phyloP scores from a whole-genome alignment of 2,329 filamentous ascomycete species.

The Fusarium nanum region DNA sequence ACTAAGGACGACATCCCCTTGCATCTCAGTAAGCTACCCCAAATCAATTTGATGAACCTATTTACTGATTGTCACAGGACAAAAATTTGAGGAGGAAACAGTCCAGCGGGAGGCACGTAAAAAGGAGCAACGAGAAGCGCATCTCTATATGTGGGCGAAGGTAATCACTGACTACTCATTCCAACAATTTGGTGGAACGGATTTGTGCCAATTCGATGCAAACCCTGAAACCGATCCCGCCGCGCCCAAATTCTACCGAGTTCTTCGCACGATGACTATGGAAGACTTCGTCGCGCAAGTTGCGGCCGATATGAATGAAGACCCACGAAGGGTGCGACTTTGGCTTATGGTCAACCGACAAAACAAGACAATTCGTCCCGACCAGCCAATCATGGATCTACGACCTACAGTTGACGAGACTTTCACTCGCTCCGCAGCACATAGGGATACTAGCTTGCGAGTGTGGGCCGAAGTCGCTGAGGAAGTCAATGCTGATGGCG shows the following conservation, averaged over 20 bases:
- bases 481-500: conserved; percentile 73
- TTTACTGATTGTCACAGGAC: conserved; percentile 60
- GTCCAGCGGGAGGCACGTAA: conserved; percentile 78
- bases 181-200: conserved; percentile 82
- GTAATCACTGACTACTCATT: conserved; percentile 87
- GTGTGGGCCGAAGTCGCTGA: conserved; percentile 88
- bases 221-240: conserved; percentile 74
- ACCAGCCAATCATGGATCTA: conserved; percentile 83
- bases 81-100: conserved; percentile 83
- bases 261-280: conserved; percentile 80
- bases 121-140: conserved; percentile 93
- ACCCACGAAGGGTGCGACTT: conserved; percentile 78
- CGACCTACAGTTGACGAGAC: conserved; percentile 82
- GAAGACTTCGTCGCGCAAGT: conserved; percentile 78
- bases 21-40: conserved; percentile 74
- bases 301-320: conserved; percentile 74
- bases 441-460: conserved; percentile 78
- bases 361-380: conserved; percentile 94
- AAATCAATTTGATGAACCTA: not conserved
- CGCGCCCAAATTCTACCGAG: conserved; percentile 76
- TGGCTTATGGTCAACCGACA: conserved; percentile 99
- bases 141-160: conserved; percentile 88
- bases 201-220: conserved; percentile 78
- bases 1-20: conserved; percentile 81
- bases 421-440: conserved; percentile 63